phyloP scores from a whole-genome alignment of 106 monocot species.

The Iris macrosiphon region DNA sequence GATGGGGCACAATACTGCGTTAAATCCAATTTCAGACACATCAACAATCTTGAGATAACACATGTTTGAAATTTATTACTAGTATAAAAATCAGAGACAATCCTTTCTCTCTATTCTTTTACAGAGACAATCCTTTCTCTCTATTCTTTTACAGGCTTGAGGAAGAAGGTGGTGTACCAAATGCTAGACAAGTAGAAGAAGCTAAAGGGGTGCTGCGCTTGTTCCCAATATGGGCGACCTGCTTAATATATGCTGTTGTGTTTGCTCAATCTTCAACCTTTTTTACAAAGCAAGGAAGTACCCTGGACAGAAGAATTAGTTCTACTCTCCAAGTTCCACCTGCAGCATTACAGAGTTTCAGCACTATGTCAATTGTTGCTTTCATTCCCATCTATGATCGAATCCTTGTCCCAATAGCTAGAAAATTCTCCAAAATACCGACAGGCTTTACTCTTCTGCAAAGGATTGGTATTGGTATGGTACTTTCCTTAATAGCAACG shows the following conservation, averaged over 20 bases:
- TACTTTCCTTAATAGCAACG: slow-evolving; percentile 23
- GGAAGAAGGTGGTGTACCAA: background rate
- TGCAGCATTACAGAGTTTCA: slow-evolving; percentile 43
- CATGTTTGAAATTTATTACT: no score
- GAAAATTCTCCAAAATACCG: slow-evolving; percentile 21
- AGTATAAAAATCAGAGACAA: no score
- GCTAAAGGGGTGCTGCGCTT: slow-evolving; percentile 21
- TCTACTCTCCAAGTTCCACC: slow-evolving; percentile 28
- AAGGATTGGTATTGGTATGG: slow-evolving; percentile 44
- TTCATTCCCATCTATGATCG: slow-evolving; percentile 44
- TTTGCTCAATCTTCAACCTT: slow-evolving; percentile 47
- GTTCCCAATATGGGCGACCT: slow-evolving; percentile 36
- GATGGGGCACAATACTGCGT: no score
- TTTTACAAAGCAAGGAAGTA: slow-evolving; percentile 48
- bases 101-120: no score
- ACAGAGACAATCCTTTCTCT: no score
- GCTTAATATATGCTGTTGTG: slow-evolving; percentile 36
- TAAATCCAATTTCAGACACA: no score
- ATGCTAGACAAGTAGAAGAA: slow-evolving; percentile 7
- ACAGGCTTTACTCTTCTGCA: slow-evolving; percentile 35
- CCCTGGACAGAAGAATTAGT: slow-evolving; percentile 37
- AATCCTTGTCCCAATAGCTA: slow-evolving; percentile 21
- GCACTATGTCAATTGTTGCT: slow-evolving; percentile 17
- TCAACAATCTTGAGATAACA: no score
- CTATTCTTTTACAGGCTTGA: background rate